These are phyloP conservation scores for Forsythia suspensa DNA, from an alignment of 257 asterid species.

Conservation along the genomic window DNA sequence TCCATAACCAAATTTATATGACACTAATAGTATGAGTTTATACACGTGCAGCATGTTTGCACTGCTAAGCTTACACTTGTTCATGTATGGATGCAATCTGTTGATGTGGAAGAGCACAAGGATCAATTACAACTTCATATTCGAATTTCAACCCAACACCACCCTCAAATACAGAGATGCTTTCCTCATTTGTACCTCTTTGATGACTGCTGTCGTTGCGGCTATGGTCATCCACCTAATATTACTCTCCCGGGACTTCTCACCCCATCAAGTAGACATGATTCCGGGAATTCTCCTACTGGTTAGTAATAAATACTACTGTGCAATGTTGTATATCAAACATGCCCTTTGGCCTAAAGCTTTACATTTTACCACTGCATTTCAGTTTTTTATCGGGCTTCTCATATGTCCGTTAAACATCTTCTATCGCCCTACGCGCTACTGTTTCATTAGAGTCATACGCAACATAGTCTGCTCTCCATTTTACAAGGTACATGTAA, in stretches of 20 bases:
- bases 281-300: slow-evolving; percentile 75
- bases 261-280: slow-evolving; percentile 50
- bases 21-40: neutral
- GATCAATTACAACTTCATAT: slow-evolving; percentile 81
- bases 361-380: neutral
- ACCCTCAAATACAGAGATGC: slow-evolving; percentile 88
- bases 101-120: slow-evolving; percentile 85
- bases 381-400: slow-evolving; percentile 48
- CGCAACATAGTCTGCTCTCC: slow-evolving; percentile 91
- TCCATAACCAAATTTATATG: neutral
- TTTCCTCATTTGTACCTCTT: slow-evolving; percentile 72
- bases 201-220: slow-evolving; percentile 80
- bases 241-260: slow-evolving; percentile 54
- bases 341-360: neutral
- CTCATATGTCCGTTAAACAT: slow-evolving; percentile 80
- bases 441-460: slow-evolving; percentile 64
- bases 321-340: neutral
- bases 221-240: slow-evolving; percentile 78
- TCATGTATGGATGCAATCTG: slow-evolving; percentile 92
- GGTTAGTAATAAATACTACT: slow-evolving; percentile 36
- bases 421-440: slow-evolving; percentile 79
- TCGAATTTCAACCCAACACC: slow-evolving; percentile 66
- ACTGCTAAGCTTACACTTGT: slow-evolving; percentile 82
- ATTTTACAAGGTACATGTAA: slow-evolving; percentile 66
- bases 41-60: slow-evolving; percentile 85